phyloP scores from a whole-genome alignment of 129 eudicot genomes.

The Flaveria bidentis region DNA sequence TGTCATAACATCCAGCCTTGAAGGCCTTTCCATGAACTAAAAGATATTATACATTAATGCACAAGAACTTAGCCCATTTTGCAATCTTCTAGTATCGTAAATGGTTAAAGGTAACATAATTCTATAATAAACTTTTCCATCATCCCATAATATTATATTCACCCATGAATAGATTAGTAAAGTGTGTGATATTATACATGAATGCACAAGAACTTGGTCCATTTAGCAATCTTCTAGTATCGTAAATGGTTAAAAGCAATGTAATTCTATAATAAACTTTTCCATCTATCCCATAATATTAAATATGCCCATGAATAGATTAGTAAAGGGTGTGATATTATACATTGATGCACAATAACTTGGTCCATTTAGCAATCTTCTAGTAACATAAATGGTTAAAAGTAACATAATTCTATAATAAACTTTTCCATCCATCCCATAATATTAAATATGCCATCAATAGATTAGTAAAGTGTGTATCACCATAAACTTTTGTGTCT shows the following conservation, averaged over 20 bases:
- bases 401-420: background rate
- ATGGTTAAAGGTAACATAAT: background rate
- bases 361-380: background rate
- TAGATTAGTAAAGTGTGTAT: background rate
- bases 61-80: background rate
- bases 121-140: background rate
- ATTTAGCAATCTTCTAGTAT: background rate
- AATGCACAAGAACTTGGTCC: constrained; percentile 8
- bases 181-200: background rate
- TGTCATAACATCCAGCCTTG: background rate
- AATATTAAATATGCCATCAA: constrained; percentile 3
- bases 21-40: background rate
- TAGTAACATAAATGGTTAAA: background rate
- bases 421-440: background rate
- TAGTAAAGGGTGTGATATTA: background rate
- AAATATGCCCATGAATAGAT: constrained; percentile 8
- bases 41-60: background rate
- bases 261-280: background rate
- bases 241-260: background rate
- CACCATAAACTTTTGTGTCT: background rate
- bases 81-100: background rate
- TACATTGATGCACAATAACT: constrained; percentile 5
- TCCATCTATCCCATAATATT: background rate
- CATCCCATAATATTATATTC: constrained; percentile 10
- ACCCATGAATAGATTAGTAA: background rate